Percentiles rank a stretch among this genome's conserved stretches.
These are phyloP conservation scores for Neonectria coccinea DNA, from an alignment of 2,329 filamentous ascomycete species.

Conservation along the genomic window DNA sequence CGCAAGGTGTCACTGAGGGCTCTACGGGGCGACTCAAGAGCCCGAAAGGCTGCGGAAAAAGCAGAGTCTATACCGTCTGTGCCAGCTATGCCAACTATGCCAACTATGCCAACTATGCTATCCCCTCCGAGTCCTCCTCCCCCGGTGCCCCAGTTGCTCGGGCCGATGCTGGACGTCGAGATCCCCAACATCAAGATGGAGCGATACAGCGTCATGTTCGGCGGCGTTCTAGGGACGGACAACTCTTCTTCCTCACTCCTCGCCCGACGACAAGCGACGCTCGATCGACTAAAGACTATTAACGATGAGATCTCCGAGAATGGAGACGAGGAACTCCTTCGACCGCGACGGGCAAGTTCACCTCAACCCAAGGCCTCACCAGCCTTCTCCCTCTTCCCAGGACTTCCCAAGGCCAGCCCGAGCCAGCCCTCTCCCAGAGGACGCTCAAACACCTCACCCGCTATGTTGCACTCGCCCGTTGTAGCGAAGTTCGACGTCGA, in stretches of 20 bases:
- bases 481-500: constrained; percentile 49
- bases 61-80: constrained; percentile 19
- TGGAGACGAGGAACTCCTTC: constrained; percentile 48
- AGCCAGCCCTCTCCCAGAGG: constrained; percentile 54
- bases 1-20: constrained; percentile 44
- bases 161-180: constrained; percentile 74
- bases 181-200: constrained; percentile 87
- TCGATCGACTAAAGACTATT: constrained; percentile 68
- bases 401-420: constrained; percentile 41
- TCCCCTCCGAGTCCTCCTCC: constrained; percentile 33
- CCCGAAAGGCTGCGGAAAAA: constrained; percentile 37
- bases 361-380: constrained; percentile 60
- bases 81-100: background rate
- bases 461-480: constrained; percentile 58
- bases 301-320: constrained; percentile 58
- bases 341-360: constrained; percentile 61
- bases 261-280: constrained; percentile 68
- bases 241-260: constrained; percentile 55
- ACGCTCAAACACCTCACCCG: constrained; percentile 68
- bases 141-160: constrained; percentile 37
- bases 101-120: background rate
- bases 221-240: constrained; percentile 71
- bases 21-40: constrained; percentile 40
- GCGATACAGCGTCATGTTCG: constrained; percentile 95
- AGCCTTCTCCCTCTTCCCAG: constrained; percentile 59